Conservation (phyloP, 1,284 basidiomycete genomes). For the Marasmius sp. region DNA sequence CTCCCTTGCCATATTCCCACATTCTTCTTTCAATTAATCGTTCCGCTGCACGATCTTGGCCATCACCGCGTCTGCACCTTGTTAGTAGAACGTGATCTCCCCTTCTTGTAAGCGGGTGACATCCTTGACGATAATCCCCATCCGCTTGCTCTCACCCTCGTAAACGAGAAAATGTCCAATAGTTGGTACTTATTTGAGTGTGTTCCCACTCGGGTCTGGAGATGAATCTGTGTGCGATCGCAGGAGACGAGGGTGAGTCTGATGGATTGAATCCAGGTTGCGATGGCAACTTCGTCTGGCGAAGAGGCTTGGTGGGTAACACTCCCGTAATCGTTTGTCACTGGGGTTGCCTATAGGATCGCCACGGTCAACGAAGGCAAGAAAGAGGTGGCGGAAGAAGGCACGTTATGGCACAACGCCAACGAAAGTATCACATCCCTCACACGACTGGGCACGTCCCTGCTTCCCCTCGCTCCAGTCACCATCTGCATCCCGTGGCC, state of each 20-base stretch:
- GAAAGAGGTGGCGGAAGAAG: conserved; percentile 20
- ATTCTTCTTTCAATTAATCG: conserved; percentile 99
- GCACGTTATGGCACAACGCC: conserved; percentile 94
- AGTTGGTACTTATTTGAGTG: conserved; percentile 81
- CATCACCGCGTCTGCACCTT: conserved; percentile 99
- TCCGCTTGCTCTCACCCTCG: conserved; percentile 97
- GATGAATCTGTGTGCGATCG: conserved; percentile 86
- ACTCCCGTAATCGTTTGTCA: conserved; percentile 89
- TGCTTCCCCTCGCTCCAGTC: conserved; percentile 71
- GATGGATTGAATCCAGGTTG: conserved; percentile 96
- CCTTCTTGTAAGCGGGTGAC: conserved; percentile 44
- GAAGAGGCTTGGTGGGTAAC: conserved; percentile 98
- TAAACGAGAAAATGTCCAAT: conserved; percentile 96
- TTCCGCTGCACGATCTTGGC: conserved; percentile 91
- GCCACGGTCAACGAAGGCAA: conserved; percentile 1
- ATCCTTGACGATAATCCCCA: conserved; percentile 96
- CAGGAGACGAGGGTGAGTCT: conserved; percentile 87
- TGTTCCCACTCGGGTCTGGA: conserved; percentile 70
- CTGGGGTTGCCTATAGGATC: conserved; percentile 87
- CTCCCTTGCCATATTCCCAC: conserved; percentile 97
- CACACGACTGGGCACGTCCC: conserved; percentile 96
- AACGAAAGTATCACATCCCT: conserved; percentile 92
- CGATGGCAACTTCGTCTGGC: conserved; percentile 98
- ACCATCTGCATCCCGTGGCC: neutral
- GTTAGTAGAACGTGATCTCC: conserved; percentile 90